Evolutionary conservation across 148 eudicot genomes (phyloP), one percentile per base, ranked within the genome.

Genomic region (Rhododendron mucronatum): DNA sequence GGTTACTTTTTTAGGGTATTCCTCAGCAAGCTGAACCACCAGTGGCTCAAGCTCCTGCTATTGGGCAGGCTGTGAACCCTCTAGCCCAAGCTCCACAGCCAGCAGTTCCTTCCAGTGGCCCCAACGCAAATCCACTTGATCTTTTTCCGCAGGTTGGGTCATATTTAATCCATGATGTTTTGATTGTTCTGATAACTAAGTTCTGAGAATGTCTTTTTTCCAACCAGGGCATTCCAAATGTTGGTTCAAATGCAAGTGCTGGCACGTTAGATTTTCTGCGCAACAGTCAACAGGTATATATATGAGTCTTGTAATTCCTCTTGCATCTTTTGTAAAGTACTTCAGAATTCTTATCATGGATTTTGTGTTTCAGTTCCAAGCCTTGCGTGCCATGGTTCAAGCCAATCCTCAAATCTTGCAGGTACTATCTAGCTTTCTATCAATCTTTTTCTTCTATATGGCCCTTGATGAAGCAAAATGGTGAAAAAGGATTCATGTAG

Each of bases 221-320:
- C 67, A 67, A 45, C 41, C 88, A 96, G 98, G 98, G 98, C 65
- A 91, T 96, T 88, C 97, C 98, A 13, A 93, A 78, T 88, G 86
- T 92, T 90, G 98, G 98, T 82, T 85, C 98, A 79, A 92, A 92
- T 88, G 94, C 97, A 30, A 87, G 92, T 85, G 94, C 92, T 76
- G 95, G 93, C 83, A 90, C 92, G 51, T 89, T 96, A 79, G 98
- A 96, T 88, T 96, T 96, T 91, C 93, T 96, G 18, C 97, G 98
- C 78, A 94, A 92, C 69, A 94, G 93, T 90, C 93, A 88, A 84
- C 98, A 95, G 95, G 98, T 95, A 87, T 21, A 81, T 50, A 23
- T 20, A 28, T 50, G 80, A 67, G 63, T 33, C 23, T 37, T 35
- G 10, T 18, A 21, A 11, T 20, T 44, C 84, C 18, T 59, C 73